These are phyloP conservation scores for Fraxinus platypoda DNA, from an alignment of 305 asterid species.

Conservation along the genomic window DNA sequence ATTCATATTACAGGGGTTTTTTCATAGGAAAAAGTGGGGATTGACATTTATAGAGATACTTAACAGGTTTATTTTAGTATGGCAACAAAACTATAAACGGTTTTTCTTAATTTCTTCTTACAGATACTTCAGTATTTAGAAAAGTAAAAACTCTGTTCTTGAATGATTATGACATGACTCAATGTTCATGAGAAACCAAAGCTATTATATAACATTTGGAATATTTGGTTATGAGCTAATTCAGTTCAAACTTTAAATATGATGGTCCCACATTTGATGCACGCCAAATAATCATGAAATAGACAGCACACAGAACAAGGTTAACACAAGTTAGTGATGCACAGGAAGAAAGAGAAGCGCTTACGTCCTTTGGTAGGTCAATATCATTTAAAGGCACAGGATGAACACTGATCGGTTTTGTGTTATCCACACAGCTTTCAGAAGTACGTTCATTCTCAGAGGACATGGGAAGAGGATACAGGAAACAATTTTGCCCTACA, in stretches of 20 bases:
- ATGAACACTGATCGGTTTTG: constrained; percentile 44
- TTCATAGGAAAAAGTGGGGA: not conserved
- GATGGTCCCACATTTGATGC: not conserved
- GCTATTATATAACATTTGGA: not conserved
- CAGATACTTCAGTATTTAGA: not conserved
- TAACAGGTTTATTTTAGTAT: not conserved
- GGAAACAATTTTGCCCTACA: constrained; percentile 46
- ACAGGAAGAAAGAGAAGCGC: constrained; percentile 2
- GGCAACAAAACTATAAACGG: not conserved
- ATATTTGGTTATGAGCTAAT: not conserved
- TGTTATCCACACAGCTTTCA: constrained; percentile 34
- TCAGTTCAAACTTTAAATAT: not conserved
- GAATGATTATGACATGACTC: not conserved
- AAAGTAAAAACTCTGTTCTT: not conserved
- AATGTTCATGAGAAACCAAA: not conserved
- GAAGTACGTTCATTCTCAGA: constrained; percentile 41
- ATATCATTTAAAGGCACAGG: constrained; percentile 46
- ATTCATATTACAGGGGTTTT: not conserved
- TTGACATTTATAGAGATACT: not conserved
- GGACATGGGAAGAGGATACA: constrained; percentile 49
- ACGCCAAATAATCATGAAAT: not conserved
- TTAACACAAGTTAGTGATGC: not conserved
- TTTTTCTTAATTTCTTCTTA: not conserved
- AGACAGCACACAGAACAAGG: not conserved
- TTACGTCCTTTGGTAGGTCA: constrained; percentile 57